phyloP scores from a whole-genome alignment of 208 protist species.

The Naegleria lovaniensis region DNA sequence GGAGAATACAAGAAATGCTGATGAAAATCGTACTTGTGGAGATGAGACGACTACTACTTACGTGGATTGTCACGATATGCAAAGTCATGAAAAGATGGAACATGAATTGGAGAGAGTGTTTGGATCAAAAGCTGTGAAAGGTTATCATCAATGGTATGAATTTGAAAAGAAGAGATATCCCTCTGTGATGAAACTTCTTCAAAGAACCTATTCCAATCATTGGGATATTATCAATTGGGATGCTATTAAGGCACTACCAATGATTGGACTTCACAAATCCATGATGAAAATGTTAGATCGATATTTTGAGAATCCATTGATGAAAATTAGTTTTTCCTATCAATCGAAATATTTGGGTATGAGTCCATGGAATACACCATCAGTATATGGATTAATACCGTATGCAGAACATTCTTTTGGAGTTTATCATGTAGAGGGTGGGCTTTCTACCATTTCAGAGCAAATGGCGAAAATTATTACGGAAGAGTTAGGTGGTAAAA shows the following conservation, averaged over 20 bases:
- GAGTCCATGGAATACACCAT: not conserved
- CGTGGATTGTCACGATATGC: not conserved
- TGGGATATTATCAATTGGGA: not conserved
- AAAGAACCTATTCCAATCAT: not conserved
- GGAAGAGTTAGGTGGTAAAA: not conserved
- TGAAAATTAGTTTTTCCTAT: not conserved
- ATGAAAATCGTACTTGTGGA: not conserved
- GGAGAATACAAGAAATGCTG: too few relatives aligned
- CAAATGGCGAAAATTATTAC: not conserved
- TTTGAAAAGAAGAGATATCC: not conserved
- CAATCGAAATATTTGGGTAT: constrained; percentile 15
- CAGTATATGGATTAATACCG: not conserved
- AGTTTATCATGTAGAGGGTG: not conserved
- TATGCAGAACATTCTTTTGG: not conserved
- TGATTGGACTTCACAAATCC: not conserved
- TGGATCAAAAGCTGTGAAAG: not conserved
- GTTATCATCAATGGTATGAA: not conserved
- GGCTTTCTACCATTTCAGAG: not conserved
- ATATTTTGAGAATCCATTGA: not conserved
- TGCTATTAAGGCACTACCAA: not conserved
- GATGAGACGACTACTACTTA: not conserved
- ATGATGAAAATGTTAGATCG: not conserved
- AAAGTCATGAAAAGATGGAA: not conserved
- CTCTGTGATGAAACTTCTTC: not conserved
- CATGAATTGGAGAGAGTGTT: not conserved